phyloP scores from a whole-genome alignment of 2,329 filamentous ascomycete genomes.

The Colletotrichum truncatum region DNA sequence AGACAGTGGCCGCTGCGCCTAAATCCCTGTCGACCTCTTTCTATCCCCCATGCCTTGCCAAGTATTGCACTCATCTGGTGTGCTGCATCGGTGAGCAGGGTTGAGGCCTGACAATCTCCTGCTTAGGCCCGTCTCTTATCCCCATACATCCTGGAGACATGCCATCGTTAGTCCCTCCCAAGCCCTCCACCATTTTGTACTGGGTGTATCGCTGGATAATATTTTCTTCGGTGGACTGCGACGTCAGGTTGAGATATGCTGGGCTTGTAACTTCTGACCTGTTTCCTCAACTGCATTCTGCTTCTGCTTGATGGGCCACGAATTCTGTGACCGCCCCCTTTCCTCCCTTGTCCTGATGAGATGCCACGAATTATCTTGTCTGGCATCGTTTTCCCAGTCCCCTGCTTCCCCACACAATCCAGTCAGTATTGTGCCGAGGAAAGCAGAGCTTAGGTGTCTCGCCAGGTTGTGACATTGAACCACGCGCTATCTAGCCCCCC shows the following conservation, averaged over 20 bases:
- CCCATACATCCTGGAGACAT: slow-evolving; percentile 7
- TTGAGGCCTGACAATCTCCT: slow-evolving; percentile 19
- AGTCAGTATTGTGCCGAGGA: slow-evolving; percentile 13
- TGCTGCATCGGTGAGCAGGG: slow-evolving; percentile 19
- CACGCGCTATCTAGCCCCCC: not conserved
- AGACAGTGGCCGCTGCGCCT: slow-evolving; percentile 20
- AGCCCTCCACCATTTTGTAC: not conserved
- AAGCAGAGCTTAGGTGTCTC: slow-evolving; percentile 15
- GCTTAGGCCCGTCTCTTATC: slow-evolving; percentile 14
- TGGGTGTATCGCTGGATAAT: not conserved
- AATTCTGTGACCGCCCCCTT: not conserved
- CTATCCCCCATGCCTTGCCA: slow-evolving; percentile 4
- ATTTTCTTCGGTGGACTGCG: not conserved
- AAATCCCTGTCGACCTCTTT: slow-evolving; percentile 7
- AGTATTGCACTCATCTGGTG: slow-evolving; percentile 9
- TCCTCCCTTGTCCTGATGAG: not conserved
- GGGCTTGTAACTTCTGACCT: not conserved
- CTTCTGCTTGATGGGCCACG: not conserved
- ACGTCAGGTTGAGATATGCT: not conserved
- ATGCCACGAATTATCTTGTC: not conserved
- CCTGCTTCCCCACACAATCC: slow-evolving; percentile 18
- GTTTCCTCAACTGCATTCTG: not conserved
- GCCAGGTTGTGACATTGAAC: not conserved
- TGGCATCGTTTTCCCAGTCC: not conserved
- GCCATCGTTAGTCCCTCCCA: not conserved